phyloP scores from a whole-genome alignment of 331 rosid species.

The Arachis monticola region DNA sequence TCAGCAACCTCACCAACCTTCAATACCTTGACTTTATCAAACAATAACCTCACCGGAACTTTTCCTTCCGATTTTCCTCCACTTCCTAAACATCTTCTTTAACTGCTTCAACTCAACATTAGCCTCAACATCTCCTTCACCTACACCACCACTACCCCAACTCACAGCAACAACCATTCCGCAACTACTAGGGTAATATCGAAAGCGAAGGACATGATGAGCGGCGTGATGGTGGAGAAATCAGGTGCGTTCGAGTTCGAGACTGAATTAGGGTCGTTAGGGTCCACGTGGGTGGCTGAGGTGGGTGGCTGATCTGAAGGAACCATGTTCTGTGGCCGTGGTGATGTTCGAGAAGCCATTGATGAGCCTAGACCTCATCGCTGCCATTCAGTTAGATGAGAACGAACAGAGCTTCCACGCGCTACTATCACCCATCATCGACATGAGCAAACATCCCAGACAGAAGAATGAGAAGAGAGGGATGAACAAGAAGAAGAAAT shows the following conservation, averaged over 20 bases:
- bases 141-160: slow-evolving; percentile 6
- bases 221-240: slow-evolving; percentile 48
- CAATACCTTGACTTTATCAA: slow-evolving; percentile 53
- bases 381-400: slow-evolving; percentile 44
- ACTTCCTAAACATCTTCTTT: slow-evolving; percentile 60
- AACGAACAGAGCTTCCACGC: too few relatives aligned
- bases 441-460: too few relatives aligned
- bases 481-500: too few relatives aligned
- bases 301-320: slow-evolving; percentile 77
- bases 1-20: slow-evolving; percentile 54
- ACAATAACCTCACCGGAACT: slow-evolving; percentile 59
- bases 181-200: slow-evolving; percentile 65
- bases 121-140: slow-evolving; percentile 36
- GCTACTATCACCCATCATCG: too few relatives aligned
- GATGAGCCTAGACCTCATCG: slow-evolving; percentile 82
- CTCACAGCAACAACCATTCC: slow-evolving; percentile 32
- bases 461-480: too few relatives aligned
- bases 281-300: slow-evolving; percentile 79
- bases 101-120: slow-evolving; percentile 58
- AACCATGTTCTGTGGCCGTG: slow-evolving; percentile 80
- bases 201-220: slow-evolving; percentile 50
- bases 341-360: slow-evolving; percentile 96
- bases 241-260: slow-evolving; percentile 68
- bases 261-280: neutral
- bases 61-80: slow-evolving; percentile 83